A percentile compares a stretch with the other conserved stretches of the same genome.
phyloP scores from a whole-genome alignment of 192 early-diverging fungal species.

The Coemansia sp. region DNA sequence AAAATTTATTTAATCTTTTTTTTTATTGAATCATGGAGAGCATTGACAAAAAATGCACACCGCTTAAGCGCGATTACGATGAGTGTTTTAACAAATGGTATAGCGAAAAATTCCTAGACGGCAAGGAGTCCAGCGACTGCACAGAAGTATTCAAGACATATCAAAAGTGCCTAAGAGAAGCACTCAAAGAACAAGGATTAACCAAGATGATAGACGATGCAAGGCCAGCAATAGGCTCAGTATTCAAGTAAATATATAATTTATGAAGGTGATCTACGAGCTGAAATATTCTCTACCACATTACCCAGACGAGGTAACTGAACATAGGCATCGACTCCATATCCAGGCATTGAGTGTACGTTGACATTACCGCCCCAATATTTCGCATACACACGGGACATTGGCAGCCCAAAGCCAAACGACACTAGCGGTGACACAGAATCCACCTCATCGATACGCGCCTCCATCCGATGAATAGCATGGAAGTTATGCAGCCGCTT shows the following conservation, averaged over 20 bases:
- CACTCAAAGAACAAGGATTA: slow-evolving; percentile 81
- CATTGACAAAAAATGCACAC: slow-evolving; percentile 70
- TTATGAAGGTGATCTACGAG: not conserved
- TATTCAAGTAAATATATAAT: not conserved
- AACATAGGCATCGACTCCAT: slow-evolving; percentile 92
- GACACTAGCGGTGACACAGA: slow-evolving; percentile 48
- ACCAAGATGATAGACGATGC: slow-evolving; percentile 85
- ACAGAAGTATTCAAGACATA: slow-evolving; percentile 84
- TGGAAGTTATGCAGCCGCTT: slow-evolving; percentile 69
- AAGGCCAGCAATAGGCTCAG: slow-evolving; percentile 67
- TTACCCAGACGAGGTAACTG: slow-evolving; percentile 76
- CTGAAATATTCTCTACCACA: slow-evolving; percentile 51
- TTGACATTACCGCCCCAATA: slow-evolving; percentile 94
- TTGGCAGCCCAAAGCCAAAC: slow-evolving; percentile 89
- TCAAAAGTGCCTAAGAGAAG: slow-evolving; percentile 74
- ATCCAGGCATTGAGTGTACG: slow-evolving; percentile 81
- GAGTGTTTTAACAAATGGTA: slow-evolving; percentile 97
- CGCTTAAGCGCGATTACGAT: slow-evolving; percentile 86
- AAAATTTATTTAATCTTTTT: slow-evolving; percentile 2
- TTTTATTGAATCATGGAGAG: slow-evolving; percentile 44
- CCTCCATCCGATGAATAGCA: slow-evolving; percentile 76
- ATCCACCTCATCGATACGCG: slow-evolving; percentile 68
- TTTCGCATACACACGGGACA: slow-evolving; percentile 90
- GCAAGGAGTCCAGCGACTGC: slow-evolving; percentile 78
- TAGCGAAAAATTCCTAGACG: slow-evolving; percentile 91